A percentile compares a stretch with the other conserved stretches of the same genome.
Evolutionary conservation across 2,329 filamentous ascomycete species (phyloP).

Genomic region (Tetracladium maxilliforme): DNA sequence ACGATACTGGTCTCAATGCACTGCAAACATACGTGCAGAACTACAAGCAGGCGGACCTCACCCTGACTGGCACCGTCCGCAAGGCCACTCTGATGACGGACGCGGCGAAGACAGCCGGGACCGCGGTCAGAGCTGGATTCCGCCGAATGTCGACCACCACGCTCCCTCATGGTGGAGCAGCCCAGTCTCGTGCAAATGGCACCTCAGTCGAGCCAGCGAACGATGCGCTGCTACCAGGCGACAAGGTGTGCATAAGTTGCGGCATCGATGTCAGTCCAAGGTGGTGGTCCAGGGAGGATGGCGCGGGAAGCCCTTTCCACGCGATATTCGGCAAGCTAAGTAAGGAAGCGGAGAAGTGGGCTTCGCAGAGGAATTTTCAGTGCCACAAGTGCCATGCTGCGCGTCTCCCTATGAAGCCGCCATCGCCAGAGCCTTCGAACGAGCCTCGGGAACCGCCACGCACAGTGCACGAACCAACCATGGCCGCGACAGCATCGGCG

Average conservation of each 20-base stretch:
- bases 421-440: too few species aligned
- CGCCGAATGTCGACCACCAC: slow-evolving; percentile 42
- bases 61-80: slow-evolving; percentile 79
- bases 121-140: slow-evolving; percentile 22
- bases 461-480: too few species aligned
- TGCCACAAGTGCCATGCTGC: too few species aligned
- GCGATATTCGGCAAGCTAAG: slow-evolving; percentile 34
- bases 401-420: slow-evolving; percentile 5
- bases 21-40: slow-evolving; percentile 77
- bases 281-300: too few species aligned
- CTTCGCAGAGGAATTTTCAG: too few species aligned
- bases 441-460: too few species aligned
- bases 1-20: slow-evolving; percentile 59
- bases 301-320: slow-evolving; percentile 33
- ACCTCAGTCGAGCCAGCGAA: slow-evolving; percentile 10
- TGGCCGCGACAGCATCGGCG: too few species aligned
- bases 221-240: slow-evolving; percentile 6
- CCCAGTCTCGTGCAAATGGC: slow-evolving; percentile 10
- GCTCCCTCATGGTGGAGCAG: slow-evolving; percentile 11
- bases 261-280: slow-evolving; percentile 58
- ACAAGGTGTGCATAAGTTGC: slow-evolving; percentile 48
- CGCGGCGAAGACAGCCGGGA: slow-evolving; percentile 37
- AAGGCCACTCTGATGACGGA: slow-evolving; percentile 70
- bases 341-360: too few species aligned
- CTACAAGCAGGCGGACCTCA: slow-evolving; percentile 89